A percentile compares a stretch with the other conserved stretches of the same genome.
Evolutionary conservation across 306 rosid species (phyloP).

Genomic region (Begonia masoniana): DNA sequence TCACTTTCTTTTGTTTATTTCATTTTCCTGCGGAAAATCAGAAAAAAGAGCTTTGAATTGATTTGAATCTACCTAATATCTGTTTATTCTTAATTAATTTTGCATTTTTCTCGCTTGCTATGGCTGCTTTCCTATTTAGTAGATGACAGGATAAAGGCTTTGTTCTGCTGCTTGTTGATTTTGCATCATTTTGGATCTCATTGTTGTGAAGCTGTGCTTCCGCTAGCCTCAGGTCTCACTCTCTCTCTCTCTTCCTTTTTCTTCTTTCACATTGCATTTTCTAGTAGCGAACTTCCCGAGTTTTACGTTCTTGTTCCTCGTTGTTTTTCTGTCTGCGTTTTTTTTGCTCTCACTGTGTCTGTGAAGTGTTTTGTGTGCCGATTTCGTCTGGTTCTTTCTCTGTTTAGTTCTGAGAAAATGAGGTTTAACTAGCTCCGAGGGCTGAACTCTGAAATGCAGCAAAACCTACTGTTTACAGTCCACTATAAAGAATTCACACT

Average conservation of each 20-base stretch:
- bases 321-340: background rate
- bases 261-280: background rate
- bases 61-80: no score
- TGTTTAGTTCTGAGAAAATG: no score
- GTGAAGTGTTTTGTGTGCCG: background rate
- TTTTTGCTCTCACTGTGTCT: background rate
- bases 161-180: no score
- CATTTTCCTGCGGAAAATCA: background rate
- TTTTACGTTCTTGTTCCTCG: background rate
- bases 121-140: no score
- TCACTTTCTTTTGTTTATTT: conserved; percentile 3
- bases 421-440: no score
- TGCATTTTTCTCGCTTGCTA: no score
- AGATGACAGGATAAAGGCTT: no score
- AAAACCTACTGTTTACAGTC: background rate
- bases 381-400: background rate
- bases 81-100: no score
- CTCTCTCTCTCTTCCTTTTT: background rate
- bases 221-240: conserved; percentile 13
- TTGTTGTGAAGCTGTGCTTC: background rate
- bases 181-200: background rate
- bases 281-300: background rate
- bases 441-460: background rate
- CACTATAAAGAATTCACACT: no score
- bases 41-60: no score